Percentiles rank a stretch among this genome's conserved stretches.
phyloP scores from a whole-genome alignment of 257 asterid species.

The Striga asiatica region DNA sequence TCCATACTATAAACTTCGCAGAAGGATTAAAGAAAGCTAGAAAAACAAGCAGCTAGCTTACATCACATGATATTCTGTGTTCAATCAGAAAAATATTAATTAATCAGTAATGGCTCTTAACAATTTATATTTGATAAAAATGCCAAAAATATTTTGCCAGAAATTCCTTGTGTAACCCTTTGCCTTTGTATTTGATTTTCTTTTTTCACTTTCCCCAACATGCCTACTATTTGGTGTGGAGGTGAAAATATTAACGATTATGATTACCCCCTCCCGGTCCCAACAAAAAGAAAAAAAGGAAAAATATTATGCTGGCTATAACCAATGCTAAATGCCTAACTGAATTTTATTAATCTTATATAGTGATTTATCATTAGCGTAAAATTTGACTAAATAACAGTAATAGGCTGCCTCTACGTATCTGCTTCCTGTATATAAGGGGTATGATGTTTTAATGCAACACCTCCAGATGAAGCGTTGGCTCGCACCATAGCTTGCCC shows the following conservation, averaged over 20 bases:
- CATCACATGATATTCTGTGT: not conserved
- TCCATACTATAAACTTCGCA: not conserved
- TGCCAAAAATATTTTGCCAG: not conserved
- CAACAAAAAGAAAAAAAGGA: too few species aligned
- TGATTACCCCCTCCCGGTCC: too few species aligned
- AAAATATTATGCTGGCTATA: too few species aligned
- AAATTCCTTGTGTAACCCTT: not conserved
- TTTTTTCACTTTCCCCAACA: not conserved
- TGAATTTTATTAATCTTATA: not conserved
- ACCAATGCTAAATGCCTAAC: not conserved
- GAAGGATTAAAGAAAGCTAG: too few species aligned
- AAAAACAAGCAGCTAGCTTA: not conserved
- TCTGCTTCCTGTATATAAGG: not conserved
- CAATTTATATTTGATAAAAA: not conserved
- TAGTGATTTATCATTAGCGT: not conserved
- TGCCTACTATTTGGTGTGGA: not conserved
- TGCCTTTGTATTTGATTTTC: not conserved
- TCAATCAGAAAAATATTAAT: not conserved
- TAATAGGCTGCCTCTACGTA: not conserved
- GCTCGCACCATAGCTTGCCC: slow-evolving; percentile 99
- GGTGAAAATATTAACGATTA: not conserved
- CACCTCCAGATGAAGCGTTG: slow-evolving; percentile 93
- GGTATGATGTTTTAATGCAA: slow-evolving; percentile 9
- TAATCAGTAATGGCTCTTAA: not conserved
- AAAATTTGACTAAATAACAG: not conserved